These are phyloP conservation scores for Tothia fuscella DNA, from an alignment of 2,329 filamentous ascomycete species.

Conservation along the genomic window DNA sequence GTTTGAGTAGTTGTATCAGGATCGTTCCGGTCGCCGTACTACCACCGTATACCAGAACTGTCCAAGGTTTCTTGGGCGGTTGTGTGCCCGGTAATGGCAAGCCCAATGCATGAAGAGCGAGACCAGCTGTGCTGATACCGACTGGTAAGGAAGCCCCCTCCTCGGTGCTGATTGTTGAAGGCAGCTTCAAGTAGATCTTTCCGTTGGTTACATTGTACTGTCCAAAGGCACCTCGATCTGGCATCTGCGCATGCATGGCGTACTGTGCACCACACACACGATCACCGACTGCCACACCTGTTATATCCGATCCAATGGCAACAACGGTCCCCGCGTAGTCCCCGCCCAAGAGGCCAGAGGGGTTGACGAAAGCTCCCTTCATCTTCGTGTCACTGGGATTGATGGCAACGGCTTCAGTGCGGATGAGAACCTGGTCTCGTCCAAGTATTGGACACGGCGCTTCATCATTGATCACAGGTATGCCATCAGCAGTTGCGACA, in stretches of 20 bases:
- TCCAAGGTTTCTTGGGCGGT: neutral
- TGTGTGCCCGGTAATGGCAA: neutral
- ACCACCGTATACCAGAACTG: neutral
- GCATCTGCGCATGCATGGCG: neutral
- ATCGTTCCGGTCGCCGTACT: constrained; percentile 1
- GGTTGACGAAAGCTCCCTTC: neutral
- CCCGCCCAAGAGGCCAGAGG: neutral
- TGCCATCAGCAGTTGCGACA: neutral
- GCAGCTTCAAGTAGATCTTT: neutral
- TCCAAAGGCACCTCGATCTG: neutral
- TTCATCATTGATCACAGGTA: neutral
- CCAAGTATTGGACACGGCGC: neutral
- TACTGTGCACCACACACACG: neutral
- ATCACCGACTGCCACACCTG: neutral
- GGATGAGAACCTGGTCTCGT: neutral
- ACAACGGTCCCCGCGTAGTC: neutral
- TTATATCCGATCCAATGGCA: neutral
- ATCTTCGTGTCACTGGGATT: neutral
- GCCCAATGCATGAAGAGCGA: neutral
- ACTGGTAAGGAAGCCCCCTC: neutral
- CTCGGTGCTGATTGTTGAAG: neutral
- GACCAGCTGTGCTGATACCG: neutral
- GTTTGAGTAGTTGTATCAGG: constrained; percentile 4
- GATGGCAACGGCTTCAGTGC: neutral
- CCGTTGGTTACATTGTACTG: neutral